These are phyloP conservation scores for Rhododendron kiyosumense DNA, from an alignment of 148 eudicot genomes.

Conservation along the genomic window DNA sequence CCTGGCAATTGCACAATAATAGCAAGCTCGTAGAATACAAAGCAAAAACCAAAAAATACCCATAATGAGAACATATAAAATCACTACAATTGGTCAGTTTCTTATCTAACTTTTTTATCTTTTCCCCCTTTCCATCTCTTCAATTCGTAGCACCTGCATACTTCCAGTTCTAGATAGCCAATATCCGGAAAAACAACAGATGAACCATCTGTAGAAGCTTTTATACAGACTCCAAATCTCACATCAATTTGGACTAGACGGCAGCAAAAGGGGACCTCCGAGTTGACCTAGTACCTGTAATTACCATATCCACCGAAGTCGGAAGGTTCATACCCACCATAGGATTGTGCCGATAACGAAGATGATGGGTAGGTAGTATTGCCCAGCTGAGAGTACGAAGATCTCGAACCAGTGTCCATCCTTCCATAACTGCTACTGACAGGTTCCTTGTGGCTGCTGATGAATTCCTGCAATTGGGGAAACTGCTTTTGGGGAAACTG, in stretches of 20 bases:
- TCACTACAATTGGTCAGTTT: background rate
- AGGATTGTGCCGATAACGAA: slow-evolving; percentile 40
- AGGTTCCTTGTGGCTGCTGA: slow-evolving; percentile 47
- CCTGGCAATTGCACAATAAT: background rate
- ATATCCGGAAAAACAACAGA: background rate
- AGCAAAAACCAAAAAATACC: background rate
- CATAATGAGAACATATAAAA: background rate
- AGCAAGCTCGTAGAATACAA: background rate
- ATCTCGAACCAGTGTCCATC: slow-evolving; percentile 40
- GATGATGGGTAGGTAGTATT: slow-evolving; percentile 35
- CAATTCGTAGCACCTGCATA: background rate
- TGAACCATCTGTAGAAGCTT: slow-evolving; percentile 9
- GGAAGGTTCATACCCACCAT: slow-evolving; percentile 54
- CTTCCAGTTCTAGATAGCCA: background rate
- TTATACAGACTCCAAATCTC: slow-evolving; percentile 6
- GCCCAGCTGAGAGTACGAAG: slow-evolving; percentile 44
- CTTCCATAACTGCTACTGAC: slow-evolving; percentile 42
- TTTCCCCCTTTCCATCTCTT: background rate
- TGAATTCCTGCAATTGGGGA: slow-evolving; percentile 46
- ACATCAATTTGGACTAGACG: slow-evolving; percentile 1
- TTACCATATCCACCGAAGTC: slow-evolving; percentile 46
- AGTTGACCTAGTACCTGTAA: slow-evolving; percentile 30
- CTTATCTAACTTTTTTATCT: background rate
- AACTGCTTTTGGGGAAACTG: background rate
- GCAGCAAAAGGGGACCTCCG: background rate